Evolutionary conservation across 768 basidiomycete species (phyloP), one percentile per base, ranked within the genome.

Genomic region (Pholiota microspora): DNA sequence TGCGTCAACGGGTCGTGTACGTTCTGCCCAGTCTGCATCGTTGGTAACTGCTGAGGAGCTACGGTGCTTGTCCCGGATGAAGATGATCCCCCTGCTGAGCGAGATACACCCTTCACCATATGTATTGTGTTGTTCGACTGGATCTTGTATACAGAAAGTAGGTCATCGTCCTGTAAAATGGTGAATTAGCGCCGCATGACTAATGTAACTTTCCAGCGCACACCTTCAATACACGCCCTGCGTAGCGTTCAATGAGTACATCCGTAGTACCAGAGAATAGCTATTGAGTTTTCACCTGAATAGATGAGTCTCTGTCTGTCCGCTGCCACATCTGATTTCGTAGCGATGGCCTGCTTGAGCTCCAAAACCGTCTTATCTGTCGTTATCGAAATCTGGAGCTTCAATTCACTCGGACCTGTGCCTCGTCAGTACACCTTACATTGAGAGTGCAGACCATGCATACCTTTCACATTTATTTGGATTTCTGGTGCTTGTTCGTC

Each of bases 241-340:
- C 28, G 40, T 25, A 24, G 29, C 23, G 21, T 2, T 4, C 7
- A 50, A 10, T 42, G 16, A 27, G 28, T 47, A 1, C 49, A 12
- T 9, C 36, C 28, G 0, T 9, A 27, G 8, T 13, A 24, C 12
- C 18, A 45, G 23, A 8, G 15, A 16, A 15, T 29, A 24, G 24
- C 24, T n/a, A n/a, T n/a, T n/a, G n/a, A 24, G 31, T 45, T 71
- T 81, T 61, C 58, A 82, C 94, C 96, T 31, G 90, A 91, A 71
- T 95, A 98, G 61, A 98, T 98, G 58, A 98, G 75, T 31, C 96
- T 74, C 69, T 97, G 95, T 49, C 90, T 75, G 48, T 92, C 92
- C 12, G 92, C 90, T 59, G 86, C 83, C 23, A 96, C 92, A 64
- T 94, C 86, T 2, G 89, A 87, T 73, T 92, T 85, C 25, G 76